Conservation (phyloP, 306 rosid species). For the Lupinus albus region DNA sequence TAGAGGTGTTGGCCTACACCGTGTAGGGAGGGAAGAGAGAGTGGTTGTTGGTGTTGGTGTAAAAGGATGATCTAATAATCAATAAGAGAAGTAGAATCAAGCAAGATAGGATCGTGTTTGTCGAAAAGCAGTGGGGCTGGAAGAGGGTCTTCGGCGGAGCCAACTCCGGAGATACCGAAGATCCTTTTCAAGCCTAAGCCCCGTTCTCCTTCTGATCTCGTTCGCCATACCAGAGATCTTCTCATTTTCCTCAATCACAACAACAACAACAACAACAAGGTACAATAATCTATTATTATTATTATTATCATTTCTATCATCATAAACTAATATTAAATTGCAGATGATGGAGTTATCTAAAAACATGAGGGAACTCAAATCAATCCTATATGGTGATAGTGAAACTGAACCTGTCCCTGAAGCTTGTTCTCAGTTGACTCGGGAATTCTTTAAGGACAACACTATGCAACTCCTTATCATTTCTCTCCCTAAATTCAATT, state of each 20-base stretch:
- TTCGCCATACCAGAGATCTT: constrained; percentile 78
- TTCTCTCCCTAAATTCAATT: constrained; percentile 76
- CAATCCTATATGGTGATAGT: constrained; percentile 79
- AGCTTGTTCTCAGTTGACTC: constrained; percentile 84
- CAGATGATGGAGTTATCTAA: constrained; percentile 66
- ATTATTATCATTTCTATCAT: no score
- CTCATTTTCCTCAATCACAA: constrained; percentile 59
- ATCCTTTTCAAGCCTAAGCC: constrained; percentile 85
- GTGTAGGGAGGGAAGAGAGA: no score
- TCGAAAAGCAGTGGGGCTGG: constrained; percentile 35
- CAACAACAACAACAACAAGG: constrained; percentile 69
- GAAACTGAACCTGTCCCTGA: constrained; percentile 91
- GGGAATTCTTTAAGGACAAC: constrained; percentile 74
- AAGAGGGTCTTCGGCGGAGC: constrained; percentile 52
- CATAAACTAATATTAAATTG: no score
- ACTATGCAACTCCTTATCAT: constrained; percentile 68
- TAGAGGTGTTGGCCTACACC: no score
- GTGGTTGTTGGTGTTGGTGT: no score
- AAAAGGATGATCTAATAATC: no score
- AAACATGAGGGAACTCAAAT: constrained; percentile 72
- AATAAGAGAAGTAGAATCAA: no score
- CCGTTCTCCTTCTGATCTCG: constrained; percentile 71
- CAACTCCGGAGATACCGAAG: constrained; percentile 54
- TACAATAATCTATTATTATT: no score
- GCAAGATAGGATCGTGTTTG: constrained; percentile 52